Percentiles rank a stretch among this genome's conserved stretches.
Evolutionary conservation across 2,329 filamentous ascomycete genomes (phyloP).

Genomic region (Triangularia verruculosa): DNA sequence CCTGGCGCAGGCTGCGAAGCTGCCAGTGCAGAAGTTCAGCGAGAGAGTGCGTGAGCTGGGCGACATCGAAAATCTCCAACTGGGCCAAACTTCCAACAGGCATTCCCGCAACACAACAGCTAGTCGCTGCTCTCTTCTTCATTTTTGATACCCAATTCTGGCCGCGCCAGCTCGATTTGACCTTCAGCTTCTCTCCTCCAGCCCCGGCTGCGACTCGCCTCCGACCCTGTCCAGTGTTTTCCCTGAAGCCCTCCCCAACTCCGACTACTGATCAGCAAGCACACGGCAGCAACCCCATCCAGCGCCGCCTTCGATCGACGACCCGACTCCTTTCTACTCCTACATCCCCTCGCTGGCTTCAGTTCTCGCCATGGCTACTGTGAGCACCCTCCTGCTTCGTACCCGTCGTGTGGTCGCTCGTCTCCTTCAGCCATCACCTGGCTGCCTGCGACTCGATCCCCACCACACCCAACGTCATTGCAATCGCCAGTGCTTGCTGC

Average conservation of each 20-base stretch:
- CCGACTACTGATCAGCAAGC: slow-evolving; percentile 3
- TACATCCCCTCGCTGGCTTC: slow-evolving; percentile 5
- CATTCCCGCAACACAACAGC: slow-evolving; percentile 1
- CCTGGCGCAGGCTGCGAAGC: not conserved
- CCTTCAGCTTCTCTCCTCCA: slow-evolving; percentile 1
- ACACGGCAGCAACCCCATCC: not conserved
- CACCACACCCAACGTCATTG: slow-evolving; percentile 14
- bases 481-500: not conserved
- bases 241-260: too few species aligned
- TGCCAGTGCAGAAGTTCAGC: not conserved
- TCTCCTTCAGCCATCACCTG: slow-evolving; percentile 12
- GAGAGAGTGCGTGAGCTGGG: not conserved
- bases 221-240: too few species aligned
- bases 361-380: slow-evolving; percentile 28
- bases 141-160: slow-evolving; percentile 21
- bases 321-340: not conserved
- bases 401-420: slow-evolving; percentile 13
- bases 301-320: not conserved
- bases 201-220: slow-evolving; percentile 12
- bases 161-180: slow-evolving; percentile 12
- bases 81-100: slow-evolving; percentile 5
- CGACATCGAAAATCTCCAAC: slow-evolving; percentile 7
- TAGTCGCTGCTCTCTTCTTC: slow-evolving; percentile 7
- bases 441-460: slow-evolving; percentile 9
- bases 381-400: slow-evolving; percentile 22